Conservation (phyloP, 2,329 filamentous ascomycete genomes). For the Fonsecaea erecta region DNA sequence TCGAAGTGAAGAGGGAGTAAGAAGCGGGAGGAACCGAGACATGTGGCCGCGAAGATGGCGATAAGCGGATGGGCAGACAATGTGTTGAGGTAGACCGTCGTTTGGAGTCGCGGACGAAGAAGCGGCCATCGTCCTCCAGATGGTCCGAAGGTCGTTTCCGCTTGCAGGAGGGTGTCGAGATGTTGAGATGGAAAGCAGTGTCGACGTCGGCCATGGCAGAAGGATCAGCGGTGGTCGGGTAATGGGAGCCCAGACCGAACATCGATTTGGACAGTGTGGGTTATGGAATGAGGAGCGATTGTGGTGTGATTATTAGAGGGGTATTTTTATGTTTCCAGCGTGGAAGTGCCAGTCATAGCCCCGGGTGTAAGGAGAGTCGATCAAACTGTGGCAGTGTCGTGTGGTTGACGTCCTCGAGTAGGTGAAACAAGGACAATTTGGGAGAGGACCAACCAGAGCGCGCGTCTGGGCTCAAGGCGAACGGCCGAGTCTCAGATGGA, state of each 20-base stretch:
- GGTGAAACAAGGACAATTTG: constrained; percentile 35
- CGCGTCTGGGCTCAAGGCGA: constrained; percentile 21
- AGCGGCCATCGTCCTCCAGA: constrained; percentile 10
- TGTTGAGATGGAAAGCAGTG: constrained; percentile 23
- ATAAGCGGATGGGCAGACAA: constrained; percentile 32
- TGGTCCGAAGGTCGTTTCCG: constrained; percentile 26
- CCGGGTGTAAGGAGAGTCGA: constrained; percentile 29
- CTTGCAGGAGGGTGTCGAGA: constrained; percentile 21
- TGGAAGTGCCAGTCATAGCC: constrained; percentile 18
- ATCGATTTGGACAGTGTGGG: not conserved
- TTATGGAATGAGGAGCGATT: not conserved
- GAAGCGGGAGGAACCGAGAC: constrained; percentile 25
- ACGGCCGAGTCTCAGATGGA: constrained; percentile 7
- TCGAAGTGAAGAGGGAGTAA: constrained; percentile 30
- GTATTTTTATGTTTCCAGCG: constrained; percentile 28
- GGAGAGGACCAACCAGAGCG: constrained; percentile 32
- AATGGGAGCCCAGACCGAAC: not conserved
- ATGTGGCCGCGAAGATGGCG: constrained; percentile 28
- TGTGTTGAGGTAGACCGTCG: constrained; percentile 24
- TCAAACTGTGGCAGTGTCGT: constrained; percentile 36
- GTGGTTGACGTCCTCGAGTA: constrained; percentile 23
- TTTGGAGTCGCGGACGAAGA: constrained; percentile 23
- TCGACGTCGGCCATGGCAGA: constrained; percentile 29
- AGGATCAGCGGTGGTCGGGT: constrained; percentile 10
- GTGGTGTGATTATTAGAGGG: constrained; percentile 22